Conservation (phyloP, 768 basidiomycete species). For the Russula emetica region DNA sequence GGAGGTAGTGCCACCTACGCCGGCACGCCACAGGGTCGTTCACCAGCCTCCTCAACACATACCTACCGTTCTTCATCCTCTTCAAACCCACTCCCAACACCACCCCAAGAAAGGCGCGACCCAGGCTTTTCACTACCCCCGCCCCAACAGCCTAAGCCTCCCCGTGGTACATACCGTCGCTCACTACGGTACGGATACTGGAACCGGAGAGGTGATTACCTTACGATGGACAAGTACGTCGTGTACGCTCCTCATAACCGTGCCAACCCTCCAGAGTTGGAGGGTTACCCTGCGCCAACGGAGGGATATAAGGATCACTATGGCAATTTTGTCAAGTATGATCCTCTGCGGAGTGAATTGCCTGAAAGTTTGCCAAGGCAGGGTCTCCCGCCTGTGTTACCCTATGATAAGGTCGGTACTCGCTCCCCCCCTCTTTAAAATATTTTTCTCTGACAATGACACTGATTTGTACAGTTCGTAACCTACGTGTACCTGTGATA, state of each 20-base stretch:
- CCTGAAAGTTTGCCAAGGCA: slow-evolving; percentile 56
- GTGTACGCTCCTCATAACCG: slow-evolving; percentile 59
- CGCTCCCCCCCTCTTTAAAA: background rate
- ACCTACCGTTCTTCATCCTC: slow-evolving; percentile 22
- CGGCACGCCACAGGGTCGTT: slow-evolving; percentile 24
- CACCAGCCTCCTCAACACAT: slow-evolving; percentile 22
- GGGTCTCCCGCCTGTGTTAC: slow-evolving; percentile 49
- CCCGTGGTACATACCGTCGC: slow-evolving; percentile 30
- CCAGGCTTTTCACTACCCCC: slow-evolving; percentile 30
- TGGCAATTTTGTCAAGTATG: slow-evolving; percentile 42
- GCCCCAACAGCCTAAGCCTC: slow-evolving; percentile 33
- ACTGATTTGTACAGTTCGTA: slow-evolving; percentile 15
- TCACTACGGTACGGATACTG: slow-evolving; percentile 57
- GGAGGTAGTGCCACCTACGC: background rate
- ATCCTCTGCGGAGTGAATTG: slow-evolving; percentile 49
- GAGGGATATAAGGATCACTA: slow-evolving; percentile 56
- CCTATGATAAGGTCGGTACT: slow-evolving; percentile 51
- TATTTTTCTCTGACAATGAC: too few species aligned
- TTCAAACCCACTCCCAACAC: slow-evolving; percentile 23
- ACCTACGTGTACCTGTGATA: slow-evolving; percentile 23
- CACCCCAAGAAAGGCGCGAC: slow-evolving; percentile 17
- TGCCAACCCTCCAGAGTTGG: slow-evolving; percentile 59
- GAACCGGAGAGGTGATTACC: slow-evolving; percentile 74
- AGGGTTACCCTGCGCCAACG: slow-evolving; percentile 51
- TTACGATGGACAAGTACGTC: slow-evolving; percentile 50